Percentiles rank a stretch among this genome's conserved stretches.
Conservation (phyloP, 768 basidiomycete species). For the Leccinum rimulosum region DNA sequence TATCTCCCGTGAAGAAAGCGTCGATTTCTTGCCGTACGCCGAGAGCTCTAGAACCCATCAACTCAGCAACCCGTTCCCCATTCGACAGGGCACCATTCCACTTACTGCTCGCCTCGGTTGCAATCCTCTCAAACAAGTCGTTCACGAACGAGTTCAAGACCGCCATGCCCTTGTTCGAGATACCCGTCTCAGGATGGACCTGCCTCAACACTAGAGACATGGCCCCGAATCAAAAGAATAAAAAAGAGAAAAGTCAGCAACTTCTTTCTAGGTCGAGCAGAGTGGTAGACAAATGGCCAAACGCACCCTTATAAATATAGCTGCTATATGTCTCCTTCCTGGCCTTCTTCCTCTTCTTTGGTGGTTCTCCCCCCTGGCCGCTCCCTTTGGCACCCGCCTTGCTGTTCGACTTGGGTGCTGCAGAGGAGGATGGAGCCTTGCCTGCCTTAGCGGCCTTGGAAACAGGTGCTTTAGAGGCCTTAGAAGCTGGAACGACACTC, state of each 20-base stretch:
- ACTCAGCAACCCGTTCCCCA: background rate
- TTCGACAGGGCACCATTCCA: background rate
- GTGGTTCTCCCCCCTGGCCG: slow-evolving; percentile 33
- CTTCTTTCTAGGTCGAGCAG: background rate
- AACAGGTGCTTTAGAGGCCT: slow-evolving; percentile 29
- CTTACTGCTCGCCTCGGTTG: slow-evolving; percentile 50
- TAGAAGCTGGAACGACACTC: slow-evolving; percentile 29
- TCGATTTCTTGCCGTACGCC: slow-evolving; percentile 69
- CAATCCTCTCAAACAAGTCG: slow-evolving; percentile 60
- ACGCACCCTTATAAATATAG: slow-evolving; percentile 62
- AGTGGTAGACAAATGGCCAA: background rate
- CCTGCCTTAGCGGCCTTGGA: slow-evolving; percentile 52
- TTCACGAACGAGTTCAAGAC: slow-evolving; percentile 63
- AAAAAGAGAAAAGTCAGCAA: background rate
- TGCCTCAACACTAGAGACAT: slow-evolving; percentile 51
- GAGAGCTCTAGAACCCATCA: slow-evolving; percentile 47
- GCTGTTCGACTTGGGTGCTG: slow-evolving; percentile 35
- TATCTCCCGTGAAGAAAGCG: slow-evolving; percentile 71
- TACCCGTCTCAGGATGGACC: slow-evolving; percentile 73
- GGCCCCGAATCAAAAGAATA: background rate
- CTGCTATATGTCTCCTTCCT: slow-evolving; percentile 60
- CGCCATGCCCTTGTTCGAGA: slow-evolving; percentile 65
- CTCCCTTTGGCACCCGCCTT: slow-evolving; percentile 15
- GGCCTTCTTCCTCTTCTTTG: slow-evolving; percentile 55
- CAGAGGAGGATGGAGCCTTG: slow-evolving; percentile 50